phyloP scores from a whole-genome alignment of 1,284 basidiomycete genomes.

The Ustilago xerochloae region DNA sequence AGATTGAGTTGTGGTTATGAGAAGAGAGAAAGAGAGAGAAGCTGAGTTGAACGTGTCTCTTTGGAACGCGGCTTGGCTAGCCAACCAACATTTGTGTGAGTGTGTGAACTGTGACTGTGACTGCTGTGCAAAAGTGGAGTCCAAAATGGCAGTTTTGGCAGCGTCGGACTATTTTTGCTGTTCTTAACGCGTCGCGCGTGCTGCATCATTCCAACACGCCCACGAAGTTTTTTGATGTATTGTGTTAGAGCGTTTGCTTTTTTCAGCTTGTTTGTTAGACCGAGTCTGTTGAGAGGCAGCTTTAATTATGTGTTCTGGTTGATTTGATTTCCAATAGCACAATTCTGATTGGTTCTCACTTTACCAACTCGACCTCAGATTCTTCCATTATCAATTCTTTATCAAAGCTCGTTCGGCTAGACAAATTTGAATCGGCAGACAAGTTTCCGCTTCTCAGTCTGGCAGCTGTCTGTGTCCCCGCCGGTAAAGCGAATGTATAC shows the following conservation, averaged over 20 bases:
- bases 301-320: too few relatives aligned
- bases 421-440: background rate
- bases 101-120: too few relatives aligned
- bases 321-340: conserved; percentile 23
- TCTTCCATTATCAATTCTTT: conserved; percentile 4
- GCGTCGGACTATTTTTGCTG: conserved; percentile 14
- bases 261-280: background rate
- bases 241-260: background rate
- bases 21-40: too few relatives aligned
- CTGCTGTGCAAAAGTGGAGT: conserved; percentile 31
- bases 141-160: background rate
- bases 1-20: too few relatives aligned
- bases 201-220: background rate
- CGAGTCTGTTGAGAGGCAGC: background rate
- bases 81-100: too few relatives aligned
- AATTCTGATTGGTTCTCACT: conserved; percentile 36
- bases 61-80: too few relatives aligned
- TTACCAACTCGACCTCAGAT: background rate
- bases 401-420: conserved; percentile 18
- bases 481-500: too few relatives aligned
- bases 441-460: too few relatives aligned
- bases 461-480: too few relatives aligned
- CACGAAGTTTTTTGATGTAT: background rate
- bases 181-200: conserved; percentile 36
- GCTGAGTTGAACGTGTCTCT: conserved; percentile 4